Evolutionary conservation across 352 stramenopile species (phyloP).

Genomic region (Phytophthora uliginosa): DNA sequence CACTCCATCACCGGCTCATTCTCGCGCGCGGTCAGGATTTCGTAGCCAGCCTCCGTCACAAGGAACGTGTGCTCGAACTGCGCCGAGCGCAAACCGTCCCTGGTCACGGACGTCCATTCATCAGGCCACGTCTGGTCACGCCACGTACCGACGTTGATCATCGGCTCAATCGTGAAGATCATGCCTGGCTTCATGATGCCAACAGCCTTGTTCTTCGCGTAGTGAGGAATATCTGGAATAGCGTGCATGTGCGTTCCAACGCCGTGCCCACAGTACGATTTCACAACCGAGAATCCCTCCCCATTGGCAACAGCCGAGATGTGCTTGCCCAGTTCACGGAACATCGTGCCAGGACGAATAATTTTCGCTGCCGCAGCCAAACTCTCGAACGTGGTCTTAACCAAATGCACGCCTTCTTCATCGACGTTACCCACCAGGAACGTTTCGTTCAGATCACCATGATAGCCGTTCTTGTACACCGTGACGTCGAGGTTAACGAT

Average conservation of each 20-base stretch:
- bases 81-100: conserved; percentile 95
- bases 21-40: conserved; percentile 96
- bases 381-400: conserved; percentile 97
- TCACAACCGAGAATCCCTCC: conserved; percentile 95
- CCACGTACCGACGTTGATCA: conserved; percentile 98
- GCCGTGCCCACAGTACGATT: conserved; percentile 98
- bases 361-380: conserved; percentile 85
- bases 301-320: conserved; percentile 91
- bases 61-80: conserved; percentile 99
- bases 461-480: conserved; percentile 97
- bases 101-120: conserved; percentile 98
- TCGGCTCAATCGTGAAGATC: conserved; percentile 99
- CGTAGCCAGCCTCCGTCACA: conserved; percentile 97
- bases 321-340: conserved; percentile 95
- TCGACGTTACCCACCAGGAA: conserved; percentile 98
- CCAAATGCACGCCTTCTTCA: conserved; percentile 90
- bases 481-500: conserved; percentile 99
- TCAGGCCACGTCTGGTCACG: conserved; percentile 96
- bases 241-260: conserved; percentile 98
- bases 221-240: conserved; percentile 98
- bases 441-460: conserved; percentile 99
- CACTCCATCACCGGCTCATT: conserved; percentile 90
- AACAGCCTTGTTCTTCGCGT: conserved; percentile 98
- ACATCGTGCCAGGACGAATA: conserved; percentile 96
- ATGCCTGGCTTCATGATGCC: conserved; percentile 98